phyloP scores from a whole-genome alignment of 805 yeast species.

The Candida sanyiensis region DNA sequence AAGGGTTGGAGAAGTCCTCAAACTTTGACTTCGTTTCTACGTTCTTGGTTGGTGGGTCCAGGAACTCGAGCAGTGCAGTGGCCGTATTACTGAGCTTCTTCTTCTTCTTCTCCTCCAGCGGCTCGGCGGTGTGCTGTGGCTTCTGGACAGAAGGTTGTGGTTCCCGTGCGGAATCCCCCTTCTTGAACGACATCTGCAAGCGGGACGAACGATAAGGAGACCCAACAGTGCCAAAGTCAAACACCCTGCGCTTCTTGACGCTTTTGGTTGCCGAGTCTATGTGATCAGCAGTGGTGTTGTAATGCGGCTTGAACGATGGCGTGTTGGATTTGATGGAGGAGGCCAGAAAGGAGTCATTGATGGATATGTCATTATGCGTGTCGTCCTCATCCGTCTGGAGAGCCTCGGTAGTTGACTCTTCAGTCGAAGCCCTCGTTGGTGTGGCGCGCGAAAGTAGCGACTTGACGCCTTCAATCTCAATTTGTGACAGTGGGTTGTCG shows the following conservation, averaged over 20 bases:
- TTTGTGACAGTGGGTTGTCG: conserved; percentile 61
- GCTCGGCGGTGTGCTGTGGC: background rate
- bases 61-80: conserved; percentile 1
- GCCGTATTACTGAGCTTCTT: conserved; percentile 2
- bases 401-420: conserved; percentile 10
- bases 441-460: conserved; percentile 38
- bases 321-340: conserved; percentile 13
- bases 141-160: background rate
- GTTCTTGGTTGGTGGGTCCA: conserved; percentile 4
- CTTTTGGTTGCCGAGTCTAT: conserved; percentile 8
- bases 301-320: conserved; percentile 34
- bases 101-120: conserved; percentile 6
- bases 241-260: conserved; percentile 4
- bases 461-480: conserved; percentile 78
- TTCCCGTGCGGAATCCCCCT: background rate
- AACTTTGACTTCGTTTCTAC: conserved; percentile 2
- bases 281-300: conserved; percentile 13
- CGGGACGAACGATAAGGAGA: conserved; percentile 3
- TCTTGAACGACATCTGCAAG: conserved; percentile 9
- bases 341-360: conserved; percentile 9
- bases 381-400: conserved; percentile 9
- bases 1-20: conserved; percentile 36
- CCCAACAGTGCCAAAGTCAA: conserved; percentile 6
- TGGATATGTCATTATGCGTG: conserved; percentile 3
- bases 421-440: conserved; percentile 1